Conservation (phyloP, 257 asterid genomes). For the Salvia rosmarinus region DNA sequence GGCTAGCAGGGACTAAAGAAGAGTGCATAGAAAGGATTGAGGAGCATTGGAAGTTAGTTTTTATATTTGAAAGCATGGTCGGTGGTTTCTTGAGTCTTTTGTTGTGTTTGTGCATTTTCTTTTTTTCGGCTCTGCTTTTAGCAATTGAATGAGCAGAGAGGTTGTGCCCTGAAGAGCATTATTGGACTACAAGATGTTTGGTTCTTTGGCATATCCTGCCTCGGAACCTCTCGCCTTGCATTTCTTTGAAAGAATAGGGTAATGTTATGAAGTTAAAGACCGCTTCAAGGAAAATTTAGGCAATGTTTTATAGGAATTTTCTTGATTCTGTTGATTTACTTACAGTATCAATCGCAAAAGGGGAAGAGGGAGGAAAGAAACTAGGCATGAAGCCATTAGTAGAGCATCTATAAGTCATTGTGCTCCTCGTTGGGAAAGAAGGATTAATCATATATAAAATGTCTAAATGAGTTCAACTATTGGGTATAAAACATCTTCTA, state of each 20-base stretch:
- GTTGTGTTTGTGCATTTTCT: no score
- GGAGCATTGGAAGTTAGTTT: conserved; percentile 71
- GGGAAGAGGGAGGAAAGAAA: background rate
- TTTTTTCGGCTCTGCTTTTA: no score
- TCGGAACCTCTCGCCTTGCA: background rate
- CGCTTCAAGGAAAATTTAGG: background rate
- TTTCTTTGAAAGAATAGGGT: background rate
- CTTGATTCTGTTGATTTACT: no score
- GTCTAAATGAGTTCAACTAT: background rate
- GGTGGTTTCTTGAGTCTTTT: background rate
- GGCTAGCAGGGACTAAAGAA: conserved; percentile 65
- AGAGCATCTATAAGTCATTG: no score
- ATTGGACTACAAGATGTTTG: no score
- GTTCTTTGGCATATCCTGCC: background rate
- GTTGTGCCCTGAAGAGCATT: no score
- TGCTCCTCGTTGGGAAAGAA: no score
- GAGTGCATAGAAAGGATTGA: conserved; percentile 63
- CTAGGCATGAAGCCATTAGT: no score
- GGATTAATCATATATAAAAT: background rate
- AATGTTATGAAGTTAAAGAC: background rate
- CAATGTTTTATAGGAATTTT: no score
- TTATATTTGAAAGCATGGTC: background rate
- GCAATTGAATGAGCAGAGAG: background rate
- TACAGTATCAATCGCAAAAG: no score
- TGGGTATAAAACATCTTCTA: background rate